Percentiles rank a stretch among this genome's conserved stretches.
phyloP scores from a whole-genome alignment of 495 filamentous ascomycete genomes.

The Penicillium roqueforti region DNA sequence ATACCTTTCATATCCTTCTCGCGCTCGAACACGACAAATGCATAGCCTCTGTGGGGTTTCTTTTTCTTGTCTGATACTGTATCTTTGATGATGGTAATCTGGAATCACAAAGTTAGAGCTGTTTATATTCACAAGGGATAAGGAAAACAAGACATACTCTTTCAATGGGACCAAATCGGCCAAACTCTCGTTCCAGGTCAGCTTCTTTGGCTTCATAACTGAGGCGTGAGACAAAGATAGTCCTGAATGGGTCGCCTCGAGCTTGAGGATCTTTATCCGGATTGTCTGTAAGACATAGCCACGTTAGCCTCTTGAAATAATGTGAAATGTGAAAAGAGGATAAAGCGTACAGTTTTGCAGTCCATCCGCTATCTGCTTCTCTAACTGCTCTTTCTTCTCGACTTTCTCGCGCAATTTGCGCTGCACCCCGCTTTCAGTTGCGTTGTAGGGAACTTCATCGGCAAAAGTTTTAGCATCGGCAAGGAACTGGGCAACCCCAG shows the following conservation, averaged over 20 bases:
- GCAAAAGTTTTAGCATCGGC: conserved; percentile 64
- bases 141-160: conserved; percentile 50
- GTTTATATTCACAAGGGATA: neutral
- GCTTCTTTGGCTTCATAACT: conserved; percentile 83
- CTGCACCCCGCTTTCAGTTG: conserved; percentile 92
- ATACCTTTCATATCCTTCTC: conserved; percentile 99
- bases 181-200: conserved; percentile 92
- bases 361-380: conserved; percentile 62
- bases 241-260: conserved; percentile 90
- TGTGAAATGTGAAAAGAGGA: neutral
- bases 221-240: conserved; percentile 85
- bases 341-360: conserved; percentile 61
- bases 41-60: conserved; percentile 86
- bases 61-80: conserved; percentile 71
- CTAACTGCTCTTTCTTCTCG: conserved; percentile 67
- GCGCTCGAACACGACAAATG: conserved; percentile 94
- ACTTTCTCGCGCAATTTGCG: conserved; percentile 69
- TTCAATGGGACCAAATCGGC: conserved; percentile 91
- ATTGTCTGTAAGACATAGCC: conserved; percentile 47
- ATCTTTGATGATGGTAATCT: conserved; percentile 82
- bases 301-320: conserved; percentile 7
- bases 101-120: conserved; percentile 13
- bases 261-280: conserved; percentile 72
- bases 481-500: conserved; percentile 70
- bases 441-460: conserved; percentile 66